Evolutionary conservation across 2,329 filamentous ascomycete genomes (phyloP), one percentile per base, ranked within the genome.

Genomic region (Cladobotryum protrusum): DNA sequence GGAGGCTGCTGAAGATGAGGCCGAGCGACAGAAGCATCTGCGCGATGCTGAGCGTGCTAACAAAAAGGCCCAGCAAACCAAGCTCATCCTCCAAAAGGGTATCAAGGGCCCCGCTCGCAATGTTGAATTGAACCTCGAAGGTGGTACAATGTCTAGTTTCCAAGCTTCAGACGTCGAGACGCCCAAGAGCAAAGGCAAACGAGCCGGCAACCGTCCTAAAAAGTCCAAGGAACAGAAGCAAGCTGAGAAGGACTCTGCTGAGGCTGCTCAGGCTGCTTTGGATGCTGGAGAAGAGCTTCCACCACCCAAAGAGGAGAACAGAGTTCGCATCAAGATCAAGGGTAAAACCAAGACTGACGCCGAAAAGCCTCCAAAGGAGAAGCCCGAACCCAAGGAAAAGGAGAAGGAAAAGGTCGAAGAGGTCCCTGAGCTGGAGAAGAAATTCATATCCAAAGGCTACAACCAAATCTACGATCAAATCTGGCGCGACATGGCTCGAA

Each of bases 391-490:
- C 36, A 74, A 62, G 64, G 64, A 69, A 45, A 75, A 77, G 59
- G 72, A 76, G 37, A 76, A 78, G 57, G 77, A 79, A 48, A 77
- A 72, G 64, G 67, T 67, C 40, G 76, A 77, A 50, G 73, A 77
- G 24, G 67, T 72, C 8, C 71, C 74, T 35, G 76, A 79, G 4
- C 75, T 81, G 18, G 78, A 84, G 52, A 78, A 81, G 53, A 78
- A 79, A 53, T 93, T 88, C 68, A 85, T 88, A 57, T 93, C 90
- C 45, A 95, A 96, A 66, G 90, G 88, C 15, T 99, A 95, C 72
- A 90, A 95, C 62, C 91, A 95, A 67, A 92, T 99, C 51, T 96
- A 96, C 67, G 91, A 96, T 62, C 90, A 96, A 67, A 97, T 97
- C 57, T 95, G 89, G 85, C 87, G 92, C 56, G 93, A 99, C 63